Base-by-base conservation (phyloP, 1,139 yeast species). In the Saccharomyces pastorianus region DNA sequence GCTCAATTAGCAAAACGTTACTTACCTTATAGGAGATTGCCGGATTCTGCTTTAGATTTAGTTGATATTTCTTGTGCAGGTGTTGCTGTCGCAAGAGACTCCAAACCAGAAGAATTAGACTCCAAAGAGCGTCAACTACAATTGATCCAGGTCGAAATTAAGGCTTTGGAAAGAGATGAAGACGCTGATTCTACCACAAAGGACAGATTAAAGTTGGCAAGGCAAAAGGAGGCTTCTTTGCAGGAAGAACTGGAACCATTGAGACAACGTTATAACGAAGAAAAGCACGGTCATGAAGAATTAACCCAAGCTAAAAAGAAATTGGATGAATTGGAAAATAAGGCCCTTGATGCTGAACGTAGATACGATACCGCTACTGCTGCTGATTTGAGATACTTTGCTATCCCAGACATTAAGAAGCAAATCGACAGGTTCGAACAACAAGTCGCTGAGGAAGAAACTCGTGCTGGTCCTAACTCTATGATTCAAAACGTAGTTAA, bases 51-150 rank as follows among this genome's bases (percentile, higher is more conserved):
- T 0, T 96, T 93, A 58, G 99, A 93, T 72, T 78, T 93, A 64
- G 89, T 93, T 61, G 99, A 93, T 75, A 97, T 93, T 70, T 82
- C 97, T 8, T 96, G 98, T 52, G 99, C 99, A 1, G 84, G 96
- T 55, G 99, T 93, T 50, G 98, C 98, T 1, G 99, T 93, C 53
- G 96, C 97, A 2, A 83, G 99, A 72, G 99, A 93, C 69, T 91
- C 98, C 3, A 89, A 89, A 70, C 99, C 99, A 1, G 99, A 93
- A 73, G 97, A 90, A 69, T 79, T 93, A 64, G 99, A 93, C 72
- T 85, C 83, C 51, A 80, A 90, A 63, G 99, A 93, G 73, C 87
- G 99, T 73, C 89, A 89, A 73, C 79, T 91, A 55, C 95, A 90
- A 69, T 80, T 93, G 63, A 74, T 93, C 42, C 96, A 90, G 65